A percentile compares a stretch with the other conserved stretches of the same genome.
Conservation (phyloP, 331 rosid species). For the Malus hybrid region DNA sequence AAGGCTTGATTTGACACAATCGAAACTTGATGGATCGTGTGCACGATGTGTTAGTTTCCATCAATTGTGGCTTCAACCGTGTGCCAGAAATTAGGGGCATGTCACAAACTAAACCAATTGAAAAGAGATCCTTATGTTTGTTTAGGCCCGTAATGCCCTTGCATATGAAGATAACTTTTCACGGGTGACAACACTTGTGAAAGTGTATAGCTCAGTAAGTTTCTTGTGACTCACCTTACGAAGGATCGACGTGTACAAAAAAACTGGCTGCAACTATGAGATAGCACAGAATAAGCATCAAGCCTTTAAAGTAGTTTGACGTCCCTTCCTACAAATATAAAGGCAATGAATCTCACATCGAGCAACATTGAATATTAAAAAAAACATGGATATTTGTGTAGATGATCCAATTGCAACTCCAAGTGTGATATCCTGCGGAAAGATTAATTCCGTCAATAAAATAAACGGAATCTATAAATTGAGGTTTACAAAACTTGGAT, state of each 20-base stretch:
- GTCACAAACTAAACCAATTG: too few species aligned
- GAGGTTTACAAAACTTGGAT: conserved; percentile 1
- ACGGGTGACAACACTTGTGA: too few species aligned
- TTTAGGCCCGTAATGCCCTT: too few species aligned
- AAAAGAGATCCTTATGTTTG: too few species aligned
- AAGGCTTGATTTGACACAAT: too few species aligned
- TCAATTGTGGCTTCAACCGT: too few species aligned
- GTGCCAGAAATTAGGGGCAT: too few species aligned
- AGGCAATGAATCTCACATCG: too few species aligned
- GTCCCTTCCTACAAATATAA: conserved; percentile 12
- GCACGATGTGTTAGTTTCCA: too few species aligned
- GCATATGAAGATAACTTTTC: too few species aligned
- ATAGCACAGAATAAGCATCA: conserved; percentile 57
- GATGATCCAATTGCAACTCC: conserved; percentile 98
- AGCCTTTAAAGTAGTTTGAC: conserved; percentile 50
- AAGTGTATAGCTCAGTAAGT: neutral
- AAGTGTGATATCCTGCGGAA: conserved; percentile 66
- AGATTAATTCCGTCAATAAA: conserved; percentile 23
- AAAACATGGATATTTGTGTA: conserved; percentile 90
- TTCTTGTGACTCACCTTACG: conserved; percentile 30
- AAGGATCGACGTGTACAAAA: conserved; percentile 43
- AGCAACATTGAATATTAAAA: too few species aligned
- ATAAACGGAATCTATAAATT: neutral
- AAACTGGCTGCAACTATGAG: conserved; percentile 55
- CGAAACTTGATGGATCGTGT: too few species aligned